Base-by-base conservation (phyloP, 768 basidiomycete species). In the Trametes gibbosa region DNA sequence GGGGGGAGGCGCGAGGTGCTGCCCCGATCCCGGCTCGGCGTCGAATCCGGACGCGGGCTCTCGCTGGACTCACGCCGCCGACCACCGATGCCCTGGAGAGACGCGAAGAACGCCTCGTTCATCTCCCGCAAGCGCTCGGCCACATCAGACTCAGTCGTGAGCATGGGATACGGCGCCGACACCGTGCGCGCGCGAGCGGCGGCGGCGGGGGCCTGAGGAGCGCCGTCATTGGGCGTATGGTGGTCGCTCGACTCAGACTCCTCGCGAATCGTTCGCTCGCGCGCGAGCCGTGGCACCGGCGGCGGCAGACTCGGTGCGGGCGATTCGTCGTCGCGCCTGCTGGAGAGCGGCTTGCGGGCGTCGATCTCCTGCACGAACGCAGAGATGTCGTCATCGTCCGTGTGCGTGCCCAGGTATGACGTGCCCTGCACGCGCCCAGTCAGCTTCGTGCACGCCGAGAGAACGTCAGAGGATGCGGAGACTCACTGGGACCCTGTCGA, bases 331-430 rank as follows among this genome's bases (percentile, higher is more conserved):
- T 62, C 71, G 61, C 65, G 64, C 37, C 60, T 48, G 27, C 65
- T 51, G 23, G 50, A 55, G 8, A 92, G 74, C 3, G 89, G 89
- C 66, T 84, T 85, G 24, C 87, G 79, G 24, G 81, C 74, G 64
- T 89, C 89, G 50, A 90, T 89, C 47, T 90, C 86, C 66, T 87
- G 85, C 41, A 92, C 86, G 65, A 91, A 92, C 13, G 80, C 76
- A 5, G 89, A 89, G 27, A 92, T 84, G 50, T 90, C 90, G 63
- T 90, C 89, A 64, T 91, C 87, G 61, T 91, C 87, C 6, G 82
- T 81, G 45, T 75, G 74, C 1, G 75, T 72, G 51, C 77, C 77
- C 55, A 84, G 69, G 66, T 76, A 81, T 5, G 79, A 79, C 8
- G 82, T 68, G 41, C 68, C 71, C 74, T 75, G 59, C 5, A 9